These are phyloP conservation scores for Trichoderma cornu-damae DNA, from an alignment of 2,329 filamentous ascomycete species.

Conservation along the genomic window DNA sequence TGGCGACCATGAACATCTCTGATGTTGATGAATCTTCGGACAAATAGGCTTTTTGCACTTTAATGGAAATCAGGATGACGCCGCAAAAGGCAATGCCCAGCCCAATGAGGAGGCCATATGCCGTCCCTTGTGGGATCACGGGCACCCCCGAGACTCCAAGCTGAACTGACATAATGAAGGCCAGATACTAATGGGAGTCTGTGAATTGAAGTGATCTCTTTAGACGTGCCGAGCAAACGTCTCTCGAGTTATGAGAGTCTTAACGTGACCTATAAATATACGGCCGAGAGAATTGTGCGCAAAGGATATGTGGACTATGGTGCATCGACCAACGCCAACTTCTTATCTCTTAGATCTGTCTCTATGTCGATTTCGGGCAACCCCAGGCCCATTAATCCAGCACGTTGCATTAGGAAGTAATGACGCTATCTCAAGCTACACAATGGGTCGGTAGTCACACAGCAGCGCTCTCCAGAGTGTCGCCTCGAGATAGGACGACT, in stretches of 20 bases:
- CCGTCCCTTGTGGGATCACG: slow-evolving; percentile 11
- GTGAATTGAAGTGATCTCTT: too few species aligned
- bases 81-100: slow-evolving; percentile 11
- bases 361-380: neutral
- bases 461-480: neutral
- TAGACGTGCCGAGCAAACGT: neutral
- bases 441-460: neutral
- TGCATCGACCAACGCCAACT: neutral
- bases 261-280: too few species aligned
- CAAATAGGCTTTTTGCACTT: slow-evolving; percentile 5
- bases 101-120: slow-evolving; percentile 15
- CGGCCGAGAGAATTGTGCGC: neutral
- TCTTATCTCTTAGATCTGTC: slow-evolving; percentile 5
- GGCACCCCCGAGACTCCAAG: slow-evolving; percentile 9
- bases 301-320: neutral
- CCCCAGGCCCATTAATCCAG: neutral
- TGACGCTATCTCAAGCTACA: slow-evolving; percentile 6
- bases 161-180: slow-evolving; percentile 8
- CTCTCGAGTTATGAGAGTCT: neutral
- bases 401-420: slow-evolving; percentile 12
- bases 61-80: slow-evolving; percentile 8
- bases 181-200: neutral
- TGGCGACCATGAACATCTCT: slow-evolving; percentile 17
- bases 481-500: neutral
- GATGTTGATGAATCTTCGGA: slow-evolving; percentile 14